Percentiles rank a stretch among this genome's conserved stretches.
Conservation (phyloP, 2,329 filamentous ascomycete species). For the Claviceps monticola region DNA sequence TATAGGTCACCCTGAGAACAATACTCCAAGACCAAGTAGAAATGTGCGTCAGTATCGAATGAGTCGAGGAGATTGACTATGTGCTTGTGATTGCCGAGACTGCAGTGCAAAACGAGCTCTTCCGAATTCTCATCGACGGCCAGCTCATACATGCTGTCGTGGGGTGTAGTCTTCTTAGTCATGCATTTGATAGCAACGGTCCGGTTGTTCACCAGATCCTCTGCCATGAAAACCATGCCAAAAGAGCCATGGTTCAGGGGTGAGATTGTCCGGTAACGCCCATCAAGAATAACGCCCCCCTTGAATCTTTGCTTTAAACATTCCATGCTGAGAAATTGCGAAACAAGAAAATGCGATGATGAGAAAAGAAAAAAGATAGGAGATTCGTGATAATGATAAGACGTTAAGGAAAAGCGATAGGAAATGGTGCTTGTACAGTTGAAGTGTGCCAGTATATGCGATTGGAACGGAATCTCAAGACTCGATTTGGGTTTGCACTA, state of each 20-base stretch:
- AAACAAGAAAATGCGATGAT: neutral
- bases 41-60: conserved; percentile 82
- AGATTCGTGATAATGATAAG: conserved; percentile 8
- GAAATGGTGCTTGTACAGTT: conserved; percentile 17
- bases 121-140: conserved; percentile 72
- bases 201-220: conserved; percentile 61
- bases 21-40: conserved; percentile 89
- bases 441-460: conserved; percentile 8
- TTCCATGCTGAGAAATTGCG: conserved; percentile 43
- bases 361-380: too few species aligned
- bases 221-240: conserved; percentile 93
- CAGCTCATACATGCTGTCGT: conserved; percentile 47
- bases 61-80: conserved; percentile 85
- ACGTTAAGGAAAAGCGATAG: conserved; percentile 4
- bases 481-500: neutral
- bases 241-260: conserved; percentile 98
- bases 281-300: conserved; percentile 67
- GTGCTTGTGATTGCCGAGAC: conserved; percentile 69
- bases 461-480: conserved; percentile 2
- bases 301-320: conserved; percentile 76
- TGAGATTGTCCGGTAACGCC: conserved; percentile 81
- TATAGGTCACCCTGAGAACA: conserved; percentile 93
- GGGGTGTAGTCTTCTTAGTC: conserved; percentile 60
- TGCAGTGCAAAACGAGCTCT: conserved; percentile 66
- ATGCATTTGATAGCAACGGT: conserved; percentile 93